A percentile compares a stretch with the other conserved stretches of the same genome.
Conservation (phyloP, 345 rosid species). For the Heritiera littoralis region DNA sequence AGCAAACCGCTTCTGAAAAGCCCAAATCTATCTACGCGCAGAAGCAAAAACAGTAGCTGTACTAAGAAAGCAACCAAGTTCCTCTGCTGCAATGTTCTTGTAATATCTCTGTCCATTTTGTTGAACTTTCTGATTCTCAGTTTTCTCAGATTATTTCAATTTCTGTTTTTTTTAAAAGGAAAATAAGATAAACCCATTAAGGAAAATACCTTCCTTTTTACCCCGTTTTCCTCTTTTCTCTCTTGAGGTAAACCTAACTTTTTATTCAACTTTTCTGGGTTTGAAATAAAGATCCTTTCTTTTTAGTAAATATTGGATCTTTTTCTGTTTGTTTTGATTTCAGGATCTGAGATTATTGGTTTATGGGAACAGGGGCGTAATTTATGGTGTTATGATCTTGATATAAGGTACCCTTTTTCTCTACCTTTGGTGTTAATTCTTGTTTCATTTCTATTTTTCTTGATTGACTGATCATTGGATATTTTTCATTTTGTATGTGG, state of each 20-base stretch:
- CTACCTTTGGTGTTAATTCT: not conserved
- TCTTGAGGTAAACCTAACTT: not conserved
- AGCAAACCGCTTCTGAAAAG: not conserved
- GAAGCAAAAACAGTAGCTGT: not conserved
- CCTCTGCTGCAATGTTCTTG: not conserved
- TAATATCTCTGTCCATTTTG: not conserved
- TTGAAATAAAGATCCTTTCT: conserved; percentile 3
- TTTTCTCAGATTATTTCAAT: conserved; percentile 16
- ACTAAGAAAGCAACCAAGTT: not conserved
- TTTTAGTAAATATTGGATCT: conserved; percentile 9
- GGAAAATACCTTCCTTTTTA: conserved; percentile 3
- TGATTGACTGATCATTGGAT: not conserved
- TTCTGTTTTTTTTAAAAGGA: not conserved
- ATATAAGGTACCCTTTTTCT: conserved; percentile 19
- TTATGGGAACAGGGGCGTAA: conserved; percentile 15
- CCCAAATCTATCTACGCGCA: not conserved
- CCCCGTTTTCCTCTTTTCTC: conserved; percentile 1
- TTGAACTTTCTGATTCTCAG: not conserved
- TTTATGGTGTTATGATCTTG: conserved; percentile 12
- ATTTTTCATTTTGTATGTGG: not conserved
- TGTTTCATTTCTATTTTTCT: not conserved
- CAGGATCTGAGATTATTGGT: conserved; percentile 28
- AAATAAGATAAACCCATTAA: not conserved
- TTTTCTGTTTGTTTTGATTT: conserved; percentile 5
- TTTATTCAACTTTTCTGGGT: conserved; percentile 3